Evolutionary conservation across 495 filamentous ascomycete genomes (phyloP).

Genomic region (Xylaria bambusicola): DNA sequence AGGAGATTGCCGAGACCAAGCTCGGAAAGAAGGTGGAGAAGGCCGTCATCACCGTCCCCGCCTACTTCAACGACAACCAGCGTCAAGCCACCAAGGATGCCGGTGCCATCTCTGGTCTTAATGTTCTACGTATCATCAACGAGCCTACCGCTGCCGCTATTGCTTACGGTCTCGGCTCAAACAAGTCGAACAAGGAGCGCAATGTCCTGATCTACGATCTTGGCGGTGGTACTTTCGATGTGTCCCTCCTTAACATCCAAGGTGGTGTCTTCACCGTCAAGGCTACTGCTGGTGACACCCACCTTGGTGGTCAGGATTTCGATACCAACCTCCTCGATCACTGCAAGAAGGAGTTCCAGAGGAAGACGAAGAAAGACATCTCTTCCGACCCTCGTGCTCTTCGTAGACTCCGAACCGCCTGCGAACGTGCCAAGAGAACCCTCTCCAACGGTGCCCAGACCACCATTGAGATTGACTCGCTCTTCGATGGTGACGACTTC

Average conservation of each 20-base stretch:
- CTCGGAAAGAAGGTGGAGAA: constrained; percentile 97
- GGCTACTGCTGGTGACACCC: constrained; percentile 97
- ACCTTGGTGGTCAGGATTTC: constrained; percentile 98
- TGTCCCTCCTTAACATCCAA: constrained; percentile 96
- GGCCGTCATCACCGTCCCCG: constrained; percentile 96
- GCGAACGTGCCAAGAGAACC: constrained; percentile 99
- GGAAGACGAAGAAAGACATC: constrained; percentile 80
- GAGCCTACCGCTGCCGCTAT: constrained; percentile 97
- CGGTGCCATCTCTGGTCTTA: constrained; percentile 94
- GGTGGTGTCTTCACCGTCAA: constrained; percentile 99
- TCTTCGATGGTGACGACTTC: constrained; percentile 97
- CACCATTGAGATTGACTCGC: constrained; percentile 98
- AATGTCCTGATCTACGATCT: constrained; percentile 99
- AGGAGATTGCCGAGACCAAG: constrained; percentile 96
- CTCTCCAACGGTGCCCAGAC: constrained; percentile 96
- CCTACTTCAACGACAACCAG: constrained; percentile 99
- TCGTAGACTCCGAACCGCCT: constrained; percentile 95
- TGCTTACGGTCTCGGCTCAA: constrained; percentile 89
- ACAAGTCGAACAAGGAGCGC: constrained; percentile 95
- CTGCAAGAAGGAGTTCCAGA: constrained; percentile 91
- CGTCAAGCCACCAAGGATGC: constrained; percentile 99
- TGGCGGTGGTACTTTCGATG: constrained; percentile 99
- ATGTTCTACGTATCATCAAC: constrained; percentile 99
- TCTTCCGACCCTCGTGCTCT: constrained; percentile 93
- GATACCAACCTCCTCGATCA: constrained; percentile 97